Evolutionary conservation across 257 asterid species (phyloP).

Genomic region (Solanum bulbocastanum): DNA sequence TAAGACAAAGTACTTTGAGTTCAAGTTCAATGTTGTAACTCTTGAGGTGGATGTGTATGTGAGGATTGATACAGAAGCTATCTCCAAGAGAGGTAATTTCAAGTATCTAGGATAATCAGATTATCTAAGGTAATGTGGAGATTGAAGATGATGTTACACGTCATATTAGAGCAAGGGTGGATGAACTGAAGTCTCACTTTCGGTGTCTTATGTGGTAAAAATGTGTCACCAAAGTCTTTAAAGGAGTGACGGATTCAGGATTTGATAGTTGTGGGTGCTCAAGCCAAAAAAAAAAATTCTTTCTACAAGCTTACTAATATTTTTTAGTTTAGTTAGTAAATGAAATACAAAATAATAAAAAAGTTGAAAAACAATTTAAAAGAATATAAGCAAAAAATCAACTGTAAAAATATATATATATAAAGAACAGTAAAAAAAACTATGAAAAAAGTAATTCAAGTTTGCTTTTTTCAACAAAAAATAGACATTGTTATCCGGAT

Average conservation of each 20-base stretch:
- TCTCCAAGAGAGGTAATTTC: background rate
- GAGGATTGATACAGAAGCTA: background rate
- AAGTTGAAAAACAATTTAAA: too few relatives aligned
- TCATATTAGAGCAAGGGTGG: background rate
- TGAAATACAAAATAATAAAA: too few relatives aligned
- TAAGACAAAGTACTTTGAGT: background rate
- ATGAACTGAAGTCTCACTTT: background rate
- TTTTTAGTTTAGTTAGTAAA: too few relatives aligned
- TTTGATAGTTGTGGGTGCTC: too few relatives aligned
- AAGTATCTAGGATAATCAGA: background rate
- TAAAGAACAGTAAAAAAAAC: too few relatives aligned
- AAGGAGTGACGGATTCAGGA: background rate
- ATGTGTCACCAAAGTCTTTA: background rate
- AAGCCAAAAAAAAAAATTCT: too few relatives aligned
- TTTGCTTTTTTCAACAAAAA: too few relatives aligned
- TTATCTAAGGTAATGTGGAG: background rate
- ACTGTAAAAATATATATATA: too few relatives aligned
- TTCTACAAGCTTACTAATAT: too few relatives aligned
- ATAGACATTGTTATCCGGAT: too few relatives aligned
- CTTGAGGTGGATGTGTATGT: background rate
- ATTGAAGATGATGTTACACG: background rate
- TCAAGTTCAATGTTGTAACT: background rate
- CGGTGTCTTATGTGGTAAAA: background rate
- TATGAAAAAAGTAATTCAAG: too few relatives aligned
- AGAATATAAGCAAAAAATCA: too few relatives aligned